Percentiles rank a stretch among this genome's conserved stretches.
Evolutionary conservation across 352 stramenopile species (phyloP).

Genomic region (Pythium chondricola): DNA sequence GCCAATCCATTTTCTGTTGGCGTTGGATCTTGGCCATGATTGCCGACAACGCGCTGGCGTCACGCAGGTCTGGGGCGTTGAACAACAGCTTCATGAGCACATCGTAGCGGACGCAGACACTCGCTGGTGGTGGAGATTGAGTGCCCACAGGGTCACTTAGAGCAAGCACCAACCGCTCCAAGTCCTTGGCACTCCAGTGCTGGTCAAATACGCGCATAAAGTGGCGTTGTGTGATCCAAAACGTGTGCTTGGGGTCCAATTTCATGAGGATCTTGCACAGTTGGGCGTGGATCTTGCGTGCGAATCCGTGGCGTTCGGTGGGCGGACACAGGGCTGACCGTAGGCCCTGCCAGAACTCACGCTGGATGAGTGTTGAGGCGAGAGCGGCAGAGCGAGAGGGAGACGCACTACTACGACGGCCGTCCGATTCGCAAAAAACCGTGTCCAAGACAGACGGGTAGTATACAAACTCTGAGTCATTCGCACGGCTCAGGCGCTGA

Average conservation of each 20-base stretch:
- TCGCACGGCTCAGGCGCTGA: background rate
- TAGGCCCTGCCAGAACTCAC: slow-evolving; percentile 35
- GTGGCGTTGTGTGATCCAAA: slow-evolving; percentile 26
- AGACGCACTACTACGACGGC: background rate
- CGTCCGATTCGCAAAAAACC: slow-evolving; percentile 22
- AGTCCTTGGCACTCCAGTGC: slow-evolving; percentile 30
- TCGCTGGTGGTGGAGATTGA: background rate
- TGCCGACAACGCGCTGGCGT: slow-evolving; percentile 3
- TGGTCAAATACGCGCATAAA: slow-evolving; percentile 48
- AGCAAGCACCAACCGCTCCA: slow-evolving; percentile 20
- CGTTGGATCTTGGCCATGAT: slow-evolving; percentile 22
- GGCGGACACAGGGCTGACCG: slow-evolving; percentile 27
- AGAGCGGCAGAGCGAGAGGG: background rate
- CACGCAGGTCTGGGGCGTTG: slow-evolving; percentile 26
- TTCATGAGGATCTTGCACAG: slow-evolving; percentile 48
- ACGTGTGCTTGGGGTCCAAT: slow-evolving; percentile 29
- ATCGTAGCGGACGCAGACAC: slow-evolving; percentile 31
- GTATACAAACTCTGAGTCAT: slow-evolving; percentile 16
- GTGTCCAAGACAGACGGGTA: slow-evolving; percentile 34
- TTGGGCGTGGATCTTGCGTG: slow-evolving; percentile 31
- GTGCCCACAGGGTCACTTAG: slow-evolving; percentile 6
- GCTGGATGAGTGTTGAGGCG: slow-evolving; percentile 3
- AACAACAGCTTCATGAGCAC: slow-evolving; percentile 50
- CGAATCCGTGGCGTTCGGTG: background rate
- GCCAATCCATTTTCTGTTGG: slow-evolving; percentile 15